phyloP scores from a whole-genome alignment of 495 filamentous ascomycete genomes.

The Aspergillus conjunctus region DNA sequence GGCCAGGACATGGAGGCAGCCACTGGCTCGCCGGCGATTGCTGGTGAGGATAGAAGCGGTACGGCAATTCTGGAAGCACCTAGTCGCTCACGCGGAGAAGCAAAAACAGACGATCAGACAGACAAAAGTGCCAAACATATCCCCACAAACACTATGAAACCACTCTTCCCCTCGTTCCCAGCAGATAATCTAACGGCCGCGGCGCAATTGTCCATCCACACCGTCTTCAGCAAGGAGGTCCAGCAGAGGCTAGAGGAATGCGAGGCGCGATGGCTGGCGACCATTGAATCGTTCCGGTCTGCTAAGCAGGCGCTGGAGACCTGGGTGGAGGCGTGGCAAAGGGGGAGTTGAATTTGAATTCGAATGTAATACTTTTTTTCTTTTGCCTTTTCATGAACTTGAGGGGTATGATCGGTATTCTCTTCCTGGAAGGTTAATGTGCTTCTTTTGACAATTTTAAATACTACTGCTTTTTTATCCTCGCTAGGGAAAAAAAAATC shows the following conservation, averaged over 20 bases:
- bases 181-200: slow-evolving; percentile 15
- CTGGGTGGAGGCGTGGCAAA: slow-evolving; percentile 19
- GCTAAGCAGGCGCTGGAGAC: slow-evolving; percentile 17
- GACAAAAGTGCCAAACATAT: no score
- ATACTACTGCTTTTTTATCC: no score
- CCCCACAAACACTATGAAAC: background rate
- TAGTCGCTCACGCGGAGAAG: no score
- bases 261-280: slow-evolving; percentile 12
- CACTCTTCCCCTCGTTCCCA: slow-evolving; percentile 7
- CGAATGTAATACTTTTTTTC: no score
- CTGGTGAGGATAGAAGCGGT: no score
- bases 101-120: no score
- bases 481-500: no score
- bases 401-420: no score
- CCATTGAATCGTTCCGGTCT: slow-evolving; percentile 15
- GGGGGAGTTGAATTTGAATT: background rate
- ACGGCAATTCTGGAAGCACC: no score
- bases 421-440: no score
- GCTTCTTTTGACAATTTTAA: no score
- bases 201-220: slow-evolving; percentile 16
- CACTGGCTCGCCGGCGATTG: background rate
- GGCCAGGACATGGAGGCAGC: background rate
- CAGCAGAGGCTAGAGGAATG: slow-evolving; percentile 22
- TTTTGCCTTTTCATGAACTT: no score
- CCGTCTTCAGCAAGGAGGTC: slow-evolving; percentile 21